These are phyloP conservation scores for Acanthamoeba royreba DNA, from an alignment of 208 protist species.

Conservation along the genomic window DNA sequence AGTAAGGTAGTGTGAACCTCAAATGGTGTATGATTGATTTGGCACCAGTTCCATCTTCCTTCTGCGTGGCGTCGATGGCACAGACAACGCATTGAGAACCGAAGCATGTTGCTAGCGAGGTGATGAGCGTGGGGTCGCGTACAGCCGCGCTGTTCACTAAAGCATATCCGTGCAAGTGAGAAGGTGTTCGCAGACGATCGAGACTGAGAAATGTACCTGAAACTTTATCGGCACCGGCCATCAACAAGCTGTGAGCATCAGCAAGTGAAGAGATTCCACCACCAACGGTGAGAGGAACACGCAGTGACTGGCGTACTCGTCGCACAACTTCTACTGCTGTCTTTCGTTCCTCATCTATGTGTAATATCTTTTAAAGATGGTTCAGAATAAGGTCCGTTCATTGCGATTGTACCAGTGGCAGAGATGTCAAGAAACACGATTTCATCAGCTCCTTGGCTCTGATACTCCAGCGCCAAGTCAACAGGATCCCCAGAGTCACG, in stretches of 20 bases:
- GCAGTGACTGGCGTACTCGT: neutral
- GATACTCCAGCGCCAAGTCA: conserved; percentile 37
- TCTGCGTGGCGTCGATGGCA: conserved; percentile 50
- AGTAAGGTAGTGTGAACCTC: no score
- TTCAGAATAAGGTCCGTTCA: no score
- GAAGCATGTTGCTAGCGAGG: conserved; percentile 29
- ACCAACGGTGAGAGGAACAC: conserved; percentile 52
- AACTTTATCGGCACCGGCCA: conserved; percentile 60
- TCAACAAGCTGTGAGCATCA: conserved; percentile 9
- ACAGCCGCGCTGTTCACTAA: conserved; percentile 53
- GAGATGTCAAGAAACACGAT: conserved; percentile 58
- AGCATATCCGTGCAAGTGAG: neutral
- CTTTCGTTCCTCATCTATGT: conserved; percentile 8
- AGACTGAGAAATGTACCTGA: no score
- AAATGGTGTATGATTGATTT: no score
- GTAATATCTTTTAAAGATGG: no score
- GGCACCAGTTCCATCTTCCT: no score
- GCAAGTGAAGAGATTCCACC: conserved; percentile 43
- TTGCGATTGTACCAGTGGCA: conserved; percentile 20
- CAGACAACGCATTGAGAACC: conserved; percentile 53
- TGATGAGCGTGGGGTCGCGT: conserved; percentile 35
- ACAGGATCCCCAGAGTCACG: conserved; percentile 56
- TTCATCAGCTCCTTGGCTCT: conserved; percentile 56
- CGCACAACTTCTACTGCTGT: neutral
- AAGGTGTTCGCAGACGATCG: no score